Percentiles rank a stretch among this genome's conserved stretches.
These are phyloP conservation scores for Picocystis salinarum DNA, from an alignment of 139 green algal genomes.

Conservation along the genomic window DNA sequence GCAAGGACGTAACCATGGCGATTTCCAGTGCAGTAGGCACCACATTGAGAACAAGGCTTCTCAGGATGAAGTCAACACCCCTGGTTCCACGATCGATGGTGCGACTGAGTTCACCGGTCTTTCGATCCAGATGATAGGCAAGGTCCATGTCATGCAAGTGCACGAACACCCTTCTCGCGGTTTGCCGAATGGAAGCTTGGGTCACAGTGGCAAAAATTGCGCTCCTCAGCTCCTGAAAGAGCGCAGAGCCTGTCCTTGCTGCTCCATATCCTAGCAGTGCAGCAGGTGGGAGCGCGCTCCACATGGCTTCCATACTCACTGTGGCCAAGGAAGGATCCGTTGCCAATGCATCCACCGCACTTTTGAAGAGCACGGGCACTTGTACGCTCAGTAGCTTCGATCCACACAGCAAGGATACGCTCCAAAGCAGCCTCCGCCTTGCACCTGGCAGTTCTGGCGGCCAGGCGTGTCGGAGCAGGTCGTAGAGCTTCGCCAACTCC, in stretches of 20 bases:
- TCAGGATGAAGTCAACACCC: slow-evolving; percentile 86
- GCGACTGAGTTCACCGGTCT: slow-evolving; percentile 62
- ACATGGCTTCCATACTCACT: slow-evolving; percentile 22
- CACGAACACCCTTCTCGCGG: too few relatives aligned
- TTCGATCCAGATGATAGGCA: slow-evolving; percentile 63
- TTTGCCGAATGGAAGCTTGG: too few relatives aligned
- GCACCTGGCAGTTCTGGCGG: too few relatives aligned
- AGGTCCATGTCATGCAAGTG: slow-evolving; percentile 69
- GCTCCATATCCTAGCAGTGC: slow-evolving; percentile 64
- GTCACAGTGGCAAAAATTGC: slow-evolving; percentile 74
- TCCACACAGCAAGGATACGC: too few relatives aligned
- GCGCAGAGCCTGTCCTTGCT: slow-evolving; percentile 22
- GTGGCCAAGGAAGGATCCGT: slow-evolving; percentile 11
- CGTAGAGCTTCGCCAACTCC: too few relatives aligned
- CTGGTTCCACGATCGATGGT: slow-evolving; percentile 77
- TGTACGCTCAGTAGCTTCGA: too few relatives aligned
- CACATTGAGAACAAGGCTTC: slow-evolving; percentile 87
- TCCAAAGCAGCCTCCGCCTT: too few relatives aligned
- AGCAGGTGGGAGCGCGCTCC: too few relatives aligned
- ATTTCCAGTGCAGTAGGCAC: slow-evolving; percentile 81
- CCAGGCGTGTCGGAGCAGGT: too few relatives aligned
- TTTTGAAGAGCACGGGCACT: slow-evolving; percentile 91
- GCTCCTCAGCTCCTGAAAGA: slow-evolving; percentile 67
- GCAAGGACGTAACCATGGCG: slow-evolving; percentile 54
- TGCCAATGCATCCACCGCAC: slow-evolving; percentile 63